Conservation (phyloP, 495 filamentous ascomycete species). For the Podospora didyma region DNA sequence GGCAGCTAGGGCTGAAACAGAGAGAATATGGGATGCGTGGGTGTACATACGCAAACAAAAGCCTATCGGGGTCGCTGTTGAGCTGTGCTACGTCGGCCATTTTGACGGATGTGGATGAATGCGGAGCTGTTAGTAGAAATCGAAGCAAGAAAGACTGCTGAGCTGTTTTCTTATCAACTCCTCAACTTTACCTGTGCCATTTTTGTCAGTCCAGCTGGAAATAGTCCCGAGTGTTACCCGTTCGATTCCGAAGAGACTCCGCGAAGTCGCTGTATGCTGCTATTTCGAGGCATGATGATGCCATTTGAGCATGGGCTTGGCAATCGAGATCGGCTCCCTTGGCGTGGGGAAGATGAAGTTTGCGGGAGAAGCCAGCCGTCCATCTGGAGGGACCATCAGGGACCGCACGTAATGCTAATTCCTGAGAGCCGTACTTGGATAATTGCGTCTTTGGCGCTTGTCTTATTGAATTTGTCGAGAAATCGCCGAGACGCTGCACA, state of each 20-base stretch:
- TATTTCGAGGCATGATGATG: not conserved
- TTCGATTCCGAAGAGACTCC: not conserved
- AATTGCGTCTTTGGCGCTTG: no score
- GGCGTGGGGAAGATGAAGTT: constrained; percentile 15
- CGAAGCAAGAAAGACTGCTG: no score
- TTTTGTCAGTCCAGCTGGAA: no score
- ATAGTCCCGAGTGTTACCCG: no score
- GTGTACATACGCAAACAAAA: constrained; percentile 20
- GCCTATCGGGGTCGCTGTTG: constrained; percentile 17
- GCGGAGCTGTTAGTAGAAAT: not conserved
- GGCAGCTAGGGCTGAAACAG: not conserved
- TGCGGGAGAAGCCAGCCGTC: no score
- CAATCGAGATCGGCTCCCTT: constrained; percentile 8
- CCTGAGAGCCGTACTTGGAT: no score
- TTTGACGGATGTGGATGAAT: not conserved
- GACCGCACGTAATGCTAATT: not conserved
- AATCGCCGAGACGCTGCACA: no score
- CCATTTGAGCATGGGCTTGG: not conserved
- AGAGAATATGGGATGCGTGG: not conserved
- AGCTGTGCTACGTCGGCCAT: constrained; percentile 10
- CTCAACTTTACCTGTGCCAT: no score
- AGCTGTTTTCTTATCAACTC: no score
- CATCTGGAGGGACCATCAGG: no score
- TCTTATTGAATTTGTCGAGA: no score
- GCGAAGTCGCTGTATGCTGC: constrained; percentile 5